Conservation (phyloP, 1,284 basidiomycete species). For the Apiotrichum gracile region DNA sequence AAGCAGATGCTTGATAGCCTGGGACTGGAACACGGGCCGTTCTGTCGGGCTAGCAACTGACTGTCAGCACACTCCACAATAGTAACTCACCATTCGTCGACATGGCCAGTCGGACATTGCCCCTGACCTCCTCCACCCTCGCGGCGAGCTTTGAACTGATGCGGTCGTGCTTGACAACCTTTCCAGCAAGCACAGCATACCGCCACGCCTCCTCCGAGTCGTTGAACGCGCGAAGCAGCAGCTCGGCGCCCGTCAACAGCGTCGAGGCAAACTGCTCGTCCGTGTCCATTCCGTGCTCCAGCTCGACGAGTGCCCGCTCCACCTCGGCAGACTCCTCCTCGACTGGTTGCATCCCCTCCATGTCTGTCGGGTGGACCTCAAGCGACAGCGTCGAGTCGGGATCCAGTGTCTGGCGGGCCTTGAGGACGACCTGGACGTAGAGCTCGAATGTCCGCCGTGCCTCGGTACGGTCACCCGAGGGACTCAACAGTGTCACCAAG, state of each 20-base stretch:
- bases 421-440: conserved; percentile 77
- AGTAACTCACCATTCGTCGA: conserved; percentile 29
- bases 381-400: conserved; percentile 46
- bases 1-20: conserved; percentile 58
- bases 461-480: conserved; percentile 59
- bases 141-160: conserved; percentile 16
- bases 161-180: conserved; percentile 24
- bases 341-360: conserved; percentile 22
- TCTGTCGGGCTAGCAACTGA: conserved; percentile 61
- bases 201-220: conserved; percentile 45
- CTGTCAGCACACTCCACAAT: background rate
- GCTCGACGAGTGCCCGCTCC: conserved; percentile 29
- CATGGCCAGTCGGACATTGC: conserved; percentile 44
- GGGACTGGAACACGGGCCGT: conserved; percentile 57
- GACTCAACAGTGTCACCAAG: conserved; percentile 65
- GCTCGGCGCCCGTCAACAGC: conserved; percentile 64
- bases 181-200: conserved; percentile 40
- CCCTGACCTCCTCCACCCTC: conserved; percentile 42
- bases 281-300: conserved; percentile 41
- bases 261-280: conserved; percentile 70
- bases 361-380: conserved; percentile 25
- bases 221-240: conserved; percentile 55
- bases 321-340: conserved; percentile 3
- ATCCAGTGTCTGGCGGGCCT: conserved; percentile 60
- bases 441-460: conserved; percentile 70